A percentile compares a stretch with the other conserved stretches of the same genome.
phyloP scores from a whole-genome alignment of 805 yeast species.

The Jamesozyma gamospora region DNA sequence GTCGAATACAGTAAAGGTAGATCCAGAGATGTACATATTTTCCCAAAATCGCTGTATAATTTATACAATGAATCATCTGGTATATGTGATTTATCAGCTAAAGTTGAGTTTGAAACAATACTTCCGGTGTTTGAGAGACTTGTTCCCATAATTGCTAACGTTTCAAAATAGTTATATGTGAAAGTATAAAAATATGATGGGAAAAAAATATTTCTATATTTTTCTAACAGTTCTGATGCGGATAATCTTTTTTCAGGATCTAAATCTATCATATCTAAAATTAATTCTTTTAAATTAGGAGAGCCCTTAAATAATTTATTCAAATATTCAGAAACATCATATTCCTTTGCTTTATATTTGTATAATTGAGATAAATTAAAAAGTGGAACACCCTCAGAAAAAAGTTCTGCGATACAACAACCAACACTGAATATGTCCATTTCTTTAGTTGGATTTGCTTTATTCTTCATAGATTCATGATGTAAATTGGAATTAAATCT shows the following conservation, averaged over 20 bases:
- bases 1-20: conserved; percentile 7
- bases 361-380: conserved; percentile 82
- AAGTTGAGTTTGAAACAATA: conserved; percentile 8
- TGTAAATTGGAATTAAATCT: conserved; percentile 41
- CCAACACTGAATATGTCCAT: conserved; percentile 83
- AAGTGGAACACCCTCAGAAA: conserved; percentile 75
- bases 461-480: conserved; percentile 4
- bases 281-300: conserved; percentile 41
- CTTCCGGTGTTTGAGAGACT: conserved; percentile 14
- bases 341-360: conserved; percentile 65
- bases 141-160: conserved; percentile 24
- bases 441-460: conserved; percentile 35
- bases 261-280: conserved; percentile 51
- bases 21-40: conserved; percentile 21
- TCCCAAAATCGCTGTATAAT: conserved; percentile 50
- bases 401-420: conserved; percentile 85
- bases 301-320: conserved; percentile 36
- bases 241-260: conserved; percentile 52
- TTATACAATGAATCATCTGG: conserved; percentile 36
- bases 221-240: conserved; percentile 43
- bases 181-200: conserved; percentile 62
- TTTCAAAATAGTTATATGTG: conserved; percentile 55
- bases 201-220: conserved; percentile 43
- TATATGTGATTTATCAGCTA: conserved; percentile 12
- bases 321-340: conserved; percentile 35